Base-by-base conservation (phyloP, 2,329 filamentous ascomycete genomes). In the Colletotrichum limetticola region DNA sequence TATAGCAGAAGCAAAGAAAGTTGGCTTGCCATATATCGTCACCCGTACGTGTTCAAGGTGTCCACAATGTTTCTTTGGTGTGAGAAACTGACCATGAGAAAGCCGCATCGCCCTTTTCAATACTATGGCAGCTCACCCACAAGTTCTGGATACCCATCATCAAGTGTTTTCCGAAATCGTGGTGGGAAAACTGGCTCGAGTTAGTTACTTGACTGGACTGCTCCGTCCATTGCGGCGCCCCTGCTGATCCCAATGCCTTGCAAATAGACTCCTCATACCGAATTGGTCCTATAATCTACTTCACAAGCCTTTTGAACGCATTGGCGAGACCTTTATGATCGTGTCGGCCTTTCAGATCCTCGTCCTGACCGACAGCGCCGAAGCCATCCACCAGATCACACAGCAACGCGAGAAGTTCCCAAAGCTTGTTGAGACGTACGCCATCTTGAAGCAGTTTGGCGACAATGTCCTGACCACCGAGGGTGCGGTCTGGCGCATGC, bases 381-480 rank as follows among this genome's bases (percentile, higher is more conserved):
- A 92, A 72, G 89, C 87, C 22, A 90, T 94, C 68, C 86, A 86
- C 69, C 91, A 94, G 78, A 88, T 96, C 66, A 90, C 90, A 1
- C 85, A 87, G 4, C 86, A 91, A 59, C 87, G 93, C 56, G 92
- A 93, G 60, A 89, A 91, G 73, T 95, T 95, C 78, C 92, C 91
- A 57, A 94, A 94, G 82, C 89, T 91, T 8, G 87, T 89, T 16
- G 82, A 88, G 71, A 82, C 88, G 66, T 94, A 94, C 77, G 80
- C 80, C 22, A 84, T 89, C 16, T 83, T 94, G 35, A 66, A 74
- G 52, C 74, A 75, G 63, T 95, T 92, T 79, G 93, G 94, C 46
- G 86, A 90, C 68, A 96, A 94, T 78, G 87, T 95, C 1, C 82
- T 95, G 26, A 90, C 90, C 0, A 91, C 91, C 2, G 93, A 95